phyloP scores from a whole-genome alignment of 2,329 filamentous ascomycete genomes.

The Diplodia corticola region DNA sequence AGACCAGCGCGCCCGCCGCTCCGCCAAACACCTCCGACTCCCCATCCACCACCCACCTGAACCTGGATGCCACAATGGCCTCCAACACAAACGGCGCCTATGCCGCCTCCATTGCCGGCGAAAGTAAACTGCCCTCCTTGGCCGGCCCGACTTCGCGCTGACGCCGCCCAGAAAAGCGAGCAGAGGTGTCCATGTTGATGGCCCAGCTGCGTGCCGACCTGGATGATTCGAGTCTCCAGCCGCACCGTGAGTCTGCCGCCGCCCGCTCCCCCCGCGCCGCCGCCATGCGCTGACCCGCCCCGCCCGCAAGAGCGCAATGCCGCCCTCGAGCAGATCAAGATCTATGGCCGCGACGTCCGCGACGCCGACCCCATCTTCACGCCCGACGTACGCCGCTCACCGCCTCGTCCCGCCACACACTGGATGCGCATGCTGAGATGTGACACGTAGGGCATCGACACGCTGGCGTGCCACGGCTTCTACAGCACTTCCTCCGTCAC shows the following conservation, averaged over 20 bases:
- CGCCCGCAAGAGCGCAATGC: conserved; percentile 59
- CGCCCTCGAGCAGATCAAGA: conserved; percentile 66
- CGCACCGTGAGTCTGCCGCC: conserved; percentile 55
- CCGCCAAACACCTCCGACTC: conserved; percentile 1
- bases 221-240: conserved; percentile 56
- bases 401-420: conserved; percentile 4
- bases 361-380: conserved; percentile 83
- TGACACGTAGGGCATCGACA: conserved; percentile 66
- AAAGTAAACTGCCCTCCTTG: conserved; percentile 1
- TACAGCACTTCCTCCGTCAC: conserved; percentile 59
- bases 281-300: conserved; percentile 1
- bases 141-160: conserved; percentile 2
- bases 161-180: conserved; percentile 59
- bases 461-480: conserved; percentile 72
- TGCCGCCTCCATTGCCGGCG: conserved; percentile 20
- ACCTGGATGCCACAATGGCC: conserved; percentile 20
- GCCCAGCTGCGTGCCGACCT: conserved; percentile 64
- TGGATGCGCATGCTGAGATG: conserved; percentile 12
- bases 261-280: not conserved
- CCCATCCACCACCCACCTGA: not conserved
- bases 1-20: conserved; percentile 5
- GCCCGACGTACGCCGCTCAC: conserved; percentile 58
- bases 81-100: conserved; percentile 20
- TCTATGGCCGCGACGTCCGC: conserved; percentile 70
- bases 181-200: conserved; percentile 67